Evolutionary conservation across 2,329 filamentous ascomycete species (phyloP), one percentile per base, ranked within the genome.

Genomic region (Aspergillus ruber): DNA sequence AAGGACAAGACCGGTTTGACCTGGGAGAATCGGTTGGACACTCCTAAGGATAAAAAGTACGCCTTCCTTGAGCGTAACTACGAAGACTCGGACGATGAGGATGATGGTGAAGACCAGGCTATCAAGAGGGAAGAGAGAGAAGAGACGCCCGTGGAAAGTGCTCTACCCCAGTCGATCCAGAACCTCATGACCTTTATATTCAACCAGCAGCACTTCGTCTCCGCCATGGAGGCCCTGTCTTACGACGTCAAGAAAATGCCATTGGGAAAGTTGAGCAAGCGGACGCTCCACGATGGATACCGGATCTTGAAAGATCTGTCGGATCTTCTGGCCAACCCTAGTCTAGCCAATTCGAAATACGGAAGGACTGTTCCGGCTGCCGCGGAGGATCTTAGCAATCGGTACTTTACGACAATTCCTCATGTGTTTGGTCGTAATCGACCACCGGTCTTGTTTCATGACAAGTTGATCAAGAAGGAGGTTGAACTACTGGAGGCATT

Each of bases 1-100:
- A 79, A 74, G 50, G 74, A 75, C 48, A 81, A 82, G 55, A 72
- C 75, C 3, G 78, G 78, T 7, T 65, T 77, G 9, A 64, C 55
- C 2, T 81, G 78, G 78, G 66, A 65, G 5, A 61, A 80, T 45
- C 69, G 79, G 12, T 53, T 69, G 27, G 50, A 56, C 4, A 44
- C 58, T 1, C 63, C 86, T 0, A 85, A 80, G 57, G 68, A 68
- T 10, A 67, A 77, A 1, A 82, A 78, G 29, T 95, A 95, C 60
- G 84, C 85, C 2, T 95, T 89, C 62, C 77, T 95, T 9, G 88
- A 94, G 69, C 79, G 79, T 38, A 86, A 80, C 60, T 95, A 94
- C 61, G 81, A 85, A 43, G 77, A 55, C 0, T 62, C 67, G 6
- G 75, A 78, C 0, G 78, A 81, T 0, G 53, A 60, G 5, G 53